These are phyloP conservation scores for Microbotryomycetes sp. DNA, from an alignment of 1,284 basidiomycete genomes.

Conservation along the genomic window DNA sequence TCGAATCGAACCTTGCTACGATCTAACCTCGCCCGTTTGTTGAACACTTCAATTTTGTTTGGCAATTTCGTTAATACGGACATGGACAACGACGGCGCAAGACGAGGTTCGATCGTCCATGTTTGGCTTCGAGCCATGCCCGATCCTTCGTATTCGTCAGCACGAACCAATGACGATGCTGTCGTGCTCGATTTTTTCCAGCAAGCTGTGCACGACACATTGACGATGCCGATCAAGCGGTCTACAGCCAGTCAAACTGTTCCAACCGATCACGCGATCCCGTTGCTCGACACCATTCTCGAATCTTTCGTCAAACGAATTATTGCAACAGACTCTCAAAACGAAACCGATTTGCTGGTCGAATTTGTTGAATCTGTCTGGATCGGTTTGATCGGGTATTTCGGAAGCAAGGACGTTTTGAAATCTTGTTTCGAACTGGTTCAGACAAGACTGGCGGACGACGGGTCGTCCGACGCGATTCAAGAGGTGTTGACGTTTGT, in stretches of 20 bases:
- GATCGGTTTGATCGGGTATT: no score
- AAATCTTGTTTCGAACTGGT: no score
- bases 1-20: constrained; percentile 17
- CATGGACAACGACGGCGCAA: background rate
- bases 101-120: background rate
- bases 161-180: background rate
- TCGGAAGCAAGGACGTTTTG: no score
- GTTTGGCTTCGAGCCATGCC: constrained; percentile 23
- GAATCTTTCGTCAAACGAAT: no score
- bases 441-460: no score
- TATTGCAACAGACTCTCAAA: no score
- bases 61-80: constrained; percentile 1
- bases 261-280: background rate
- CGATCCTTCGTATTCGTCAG: background rate
- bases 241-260: background rate
- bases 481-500: no score
- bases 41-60: constrained; percentile 19
- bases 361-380: no score
- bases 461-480: no score
- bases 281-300: constrained; percentile 12
- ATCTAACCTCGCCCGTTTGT: constrained; percentile 17
- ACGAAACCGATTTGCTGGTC: no score
- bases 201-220: constrained; percentile 20
- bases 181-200: constrained; percentile 21
- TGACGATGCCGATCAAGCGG: constrained; percentile 11